Evolutionary conservation across 2,329 filamentous ascomycete species (phyloP), one percentile per base, ranked within the genome.

Genomic region (Paracoccidioides lutzii): DNA sequence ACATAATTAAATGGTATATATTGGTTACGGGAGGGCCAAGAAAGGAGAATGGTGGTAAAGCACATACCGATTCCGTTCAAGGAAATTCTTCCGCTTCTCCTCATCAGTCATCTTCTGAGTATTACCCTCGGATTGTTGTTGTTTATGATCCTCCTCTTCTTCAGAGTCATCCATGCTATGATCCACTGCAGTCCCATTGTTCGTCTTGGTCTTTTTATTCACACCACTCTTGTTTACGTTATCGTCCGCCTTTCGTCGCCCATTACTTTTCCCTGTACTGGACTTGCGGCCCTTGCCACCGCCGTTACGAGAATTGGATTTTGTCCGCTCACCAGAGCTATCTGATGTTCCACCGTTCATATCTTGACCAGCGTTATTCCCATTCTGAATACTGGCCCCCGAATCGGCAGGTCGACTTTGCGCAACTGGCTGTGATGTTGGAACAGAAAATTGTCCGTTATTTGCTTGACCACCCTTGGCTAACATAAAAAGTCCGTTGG

Each of bases 81-180:
- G 77, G 71, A 98, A 98, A 69, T 97, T 98, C 75, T 94, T 95
- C 44, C 93, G 81, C 77, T 98, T 98, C 75, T 98, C 93, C 67
- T 97, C 93, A 56, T 97, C 93, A 0, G 90, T 96, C 89, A 96
- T 95, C 76, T 95, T 96, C 64, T 85, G 81, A 43, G 77, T 75
- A 43, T 73, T 71, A 33, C 70, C 70, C 50, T 81, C 76, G 52
- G 63, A 66, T 35, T 77, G 78, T 5, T 81, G 77, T 52, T 81
- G 78, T 49, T 76, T 80, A 60, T 77, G 77, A 53, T 73, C 76
- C 4, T 80, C 76, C 4, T 80, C 75, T 4, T 81, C 76, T 1
- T 82, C 79, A 0, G 75, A 76, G n/a, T 78, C 75, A 30, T 75
- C 75, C 48, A 33, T 14, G 4, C 78, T 63, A 55, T 67, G 71